Conservation (phyloP, 257 asterid genomes). For the Gardenia jasminoides region DNA sequence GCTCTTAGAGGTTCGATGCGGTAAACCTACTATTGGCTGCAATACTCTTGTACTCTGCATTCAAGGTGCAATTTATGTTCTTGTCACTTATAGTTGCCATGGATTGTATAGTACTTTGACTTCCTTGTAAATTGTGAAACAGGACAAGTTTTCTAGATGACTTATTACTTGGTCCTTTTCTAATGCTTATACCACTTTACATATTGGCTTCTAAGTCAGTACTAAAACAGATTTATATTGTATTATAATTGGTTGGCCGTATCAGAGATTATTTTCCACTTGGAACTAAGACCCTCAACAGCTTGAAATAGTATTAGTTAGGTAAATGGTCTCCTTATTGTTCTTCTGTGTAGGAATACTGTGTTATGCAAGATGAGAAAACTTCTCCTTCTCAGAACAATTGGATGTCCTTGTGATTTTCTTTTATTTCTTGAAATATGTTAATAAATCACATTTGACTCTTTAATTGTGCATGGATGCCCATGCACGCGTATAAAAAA, state of each 20-base stretch:
- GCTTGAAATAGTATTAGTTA: not conserved
- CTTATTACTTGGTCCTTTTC: not conserved
- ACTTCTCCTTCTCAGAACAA: no score
- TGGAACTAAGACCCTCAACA: not conserved
- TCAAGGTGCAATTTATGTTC: constrained; percentile 65
- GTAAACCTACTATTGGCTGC: constrained; percentile 75
- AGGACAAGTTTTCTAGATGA: not conserved
- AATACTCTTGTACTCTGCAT: constrained; percentile 78
- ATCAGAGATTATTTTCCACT: not conserved
- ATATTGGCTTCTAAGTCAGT: not conserved
- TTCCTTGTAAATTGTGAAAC: not conserved
- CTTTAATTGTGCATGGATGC: no score
- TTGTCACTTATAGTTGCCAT: not conserved
- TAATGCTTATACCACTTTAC: not conserved
- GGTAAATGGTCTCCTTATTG: not conserved
- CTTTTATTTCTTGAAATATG: no score
- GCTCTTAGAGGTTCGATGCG: constrained; percentile 67
- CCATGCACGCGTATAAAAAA: no score
- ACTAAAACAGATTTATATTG: not conserved
- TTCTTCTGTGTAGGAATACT: no score
- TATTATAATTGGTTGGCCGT: not conserved
- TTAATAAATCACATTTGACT: no score
- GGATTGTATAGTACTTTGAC: not conserved
- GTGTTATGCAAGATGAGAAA: no score
- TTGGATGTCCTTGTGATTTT: no score